Evolutionary conservation across 1,139 yeast species (phyloP), one percentile per base, ranked within the genome.

Genomic region (Yamadazyma epiphylla): DNA sequence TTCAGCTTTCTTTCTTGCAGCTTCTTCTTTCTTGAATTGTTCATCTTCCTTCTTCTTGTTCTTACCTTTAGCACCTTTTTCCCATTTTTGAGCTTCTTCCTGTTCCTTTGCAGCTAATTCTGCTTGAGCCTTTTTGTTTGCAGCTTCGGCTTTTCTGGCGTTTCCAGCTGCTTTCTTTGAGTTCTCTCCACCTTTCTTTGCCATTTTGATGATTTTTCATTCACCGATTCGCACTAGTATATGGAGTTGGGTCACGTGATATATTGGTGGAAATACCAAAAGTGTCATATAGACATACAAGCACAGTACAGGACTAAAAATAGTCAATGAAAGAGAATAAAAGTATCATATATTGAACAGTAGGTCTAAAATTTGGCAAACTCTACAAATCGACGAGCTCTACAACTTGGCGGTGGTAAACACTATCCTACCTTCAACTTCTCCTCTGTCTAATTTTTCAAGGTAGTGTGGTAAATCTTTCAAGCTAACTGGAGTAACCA

Each of bases 11-110:
- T 77, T 78, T 39, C 74, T 66, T 9, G 78, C 76, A 6, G 80
- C 83, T 45, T 77, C 82, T 32, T 76, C 80, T 49, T 69, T 75
- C 49, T 77, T 77, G 36, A 74, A 71, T 37, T 65, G 68, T 14
- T 67, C 72, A 36, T 80, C 83, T 39, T 76, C 82, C 56, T 79
- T 80, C 70, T 84, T 84, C 60, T 77, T 74, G 54, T 70, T 77
- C 25, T 72, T 76, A 54, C 77, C 79, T 60, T 84, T 84, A 21
- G 86, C 48, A 15, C 94, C 95, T 25, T 79, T 68, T 3, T 71
- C 74, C 94, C 94, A 85, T 38, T 74, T 65, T 9, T 70, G 62
- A 13, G 78, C 79, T 51, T 82, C 91, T 3, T 59, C 74, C 3
- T 72, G 74, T 34, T 65, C 80, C 5, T 55, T 58, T 11, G 58